Base-by-base conservation (phyloP, 78 protist genomes). In the Paulinella micropora region DNA sequence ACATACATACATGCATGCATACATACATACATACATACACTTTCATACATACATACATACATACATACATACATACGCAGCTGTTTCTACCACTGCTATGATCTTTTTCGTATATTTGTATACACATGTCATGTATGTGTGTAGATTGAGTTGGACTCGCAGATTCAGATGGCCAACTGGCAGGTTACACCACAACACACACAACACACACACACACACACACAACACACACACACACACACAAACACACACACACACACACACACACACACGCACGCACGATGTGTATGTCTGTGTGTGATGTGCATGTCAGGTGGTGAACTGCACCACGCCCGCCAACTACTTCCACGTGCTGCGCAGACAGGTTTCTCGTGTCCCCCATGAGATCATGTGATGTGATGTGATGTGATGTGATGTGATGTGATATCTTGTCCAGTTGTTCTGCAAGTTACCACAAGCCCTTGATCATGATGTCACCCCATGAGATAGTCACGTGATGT, bases 291-390 rank as follows among this genome's bases (percentile, higher is more conserved):
- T n/a, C n/a, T n/a, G n/a, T n/a, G n/a, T n/a, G n/a, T n/a, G n/a
- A n/a, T n/a, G n/a, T n/a, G n/a, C n/a, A n/a, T n/a, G 36, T 4
- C 83, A 87, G 26, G 82, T 87, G 26, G 89, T 90, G 89, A 95
- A 96, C 95, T 69, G 88, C 87, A 77, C 97, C 1, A 94, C 97
- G 23, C 98, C 99, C 3, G 98, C 97, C 40, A 96, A 97, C 89
- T 96, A 92, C 95, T 97, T 94, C 98, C 99, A 96, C 87, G 96
- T 93, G 9, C 95, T 97, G 37, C 94, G 99, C 37, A 81, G 91
- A 39, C 90, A 89, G 87, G 84, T 39, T 15, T 29, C n/a, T n/a
- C n/a, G n/a, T n/a, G n/a, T n/a, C n/a, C n/a, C n/a, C n/a, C n/a
- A n/a, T n/a, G n/a, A n/a, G n/a, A n/a, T n/a, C n/a, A n/a, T n/a